A percentile compares a stretch with the other conserved stretches of the same genome.
phyloP scores from a whole-genome alignment of 163 green algal species.

The Chlamydomonas reinhardtii region DNA sequence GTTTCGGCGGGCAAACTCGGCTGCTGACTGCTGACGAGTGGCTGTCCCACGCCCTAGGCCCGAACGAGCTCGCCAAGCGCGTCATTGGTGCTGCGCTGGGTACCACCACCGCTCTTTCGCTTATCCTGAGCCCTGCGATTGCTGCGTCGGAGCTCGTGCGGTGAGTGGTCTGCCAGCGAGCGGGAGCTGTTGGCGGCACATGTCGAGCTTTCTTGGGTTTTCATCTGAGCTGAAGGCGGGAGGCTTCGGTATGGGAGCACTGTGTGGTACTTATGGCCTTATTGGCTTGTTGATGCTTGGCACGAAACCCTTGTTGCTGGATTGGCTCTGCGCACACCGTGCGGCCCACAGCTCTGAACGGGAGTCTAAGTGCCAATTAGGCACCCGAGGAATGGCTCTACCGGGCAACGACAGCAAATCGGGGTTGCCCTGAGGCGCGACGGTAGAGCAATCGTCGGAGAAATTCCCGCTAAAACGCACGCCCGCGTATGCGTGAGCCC shows the following conservation, averaged over 20 bases:
- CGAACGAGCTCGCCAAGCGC: neutral
- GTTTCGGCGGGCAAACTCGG: no score
- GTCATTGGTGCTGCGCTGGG: constrained; percentile 1
- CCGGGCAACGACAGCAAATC: neutral
- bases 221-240: neutral
- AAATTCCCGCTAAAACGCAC: neutral
- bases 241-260: neutral
- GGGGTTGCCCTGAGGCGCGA: no score
- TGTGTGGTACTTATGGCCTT: neutral
- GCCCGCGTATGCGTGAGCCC: no score
- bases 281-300: neutral
- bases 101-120: neutral
- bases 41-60: neutral
- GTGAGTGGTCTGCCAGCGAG: neutral
- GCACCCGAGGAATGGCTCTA: neutral
- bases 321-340: neutral
- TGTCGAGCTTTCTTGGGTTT: neutral
- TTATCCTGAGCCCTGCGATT: constrained; percentile 29
- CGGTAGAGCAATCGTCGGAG: neutral
- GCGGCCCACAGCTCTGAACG: neutral
- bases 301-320: neutral
- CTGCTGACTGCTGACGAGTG: no score
- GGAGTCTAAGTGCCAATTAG: neutral
- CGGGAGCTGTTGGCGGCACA: neutral
- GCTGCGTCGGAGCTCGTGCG: constrained; percentile 36